These are phyloP conservation scores for Parietichytrium sp. DNA, from an alignment of 108 stramenopile genomes.

Conservation along the genomic window DNA sequence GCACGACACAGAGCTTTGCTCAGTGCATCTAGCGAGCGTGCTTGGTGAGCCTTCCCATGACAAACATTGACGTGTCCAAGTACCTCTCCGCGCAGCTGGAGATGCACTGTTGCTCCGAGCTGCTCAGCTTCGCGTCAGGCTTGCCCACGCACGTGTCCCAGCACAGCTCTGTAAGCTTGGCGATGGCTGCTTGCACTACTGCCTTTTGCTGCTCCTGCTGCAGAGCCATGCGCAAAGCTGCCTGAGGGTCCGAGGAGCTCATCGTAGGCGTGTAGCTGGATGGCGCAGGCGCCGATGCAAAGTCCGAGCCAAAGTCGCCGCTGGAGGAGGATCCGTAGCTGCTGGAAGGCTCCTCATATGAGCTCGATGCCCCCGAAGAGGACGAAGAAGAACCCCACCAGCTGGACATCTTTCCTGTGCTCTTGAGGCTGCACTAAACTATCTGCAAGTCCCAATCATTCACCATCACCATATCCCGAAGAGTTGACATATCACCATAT, in stretches of 20 bases:
- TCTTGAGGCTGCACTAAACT: no score
- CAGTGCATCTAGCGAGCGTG: no score
- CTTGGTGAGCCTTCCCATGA: slow-evolving; percentile 32
- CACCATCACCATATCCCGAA: no score
- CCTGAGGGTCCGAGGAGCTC: slow-evolving; percentile 9
- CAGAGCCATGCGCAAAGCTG: slow-evolving; percentile 12
- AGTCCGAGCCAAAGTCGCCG: background rate
- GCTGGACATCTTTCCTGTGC: slow-evolving; percentile 24
- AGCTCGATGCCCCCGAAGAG: slow-evolving; percentile 9
- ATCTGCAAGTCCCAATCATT: no score
- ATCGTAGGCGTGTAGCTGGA: background rate
- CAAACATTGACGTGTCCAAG: slow-evolving; percentile 13
- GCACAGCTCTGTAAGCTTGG: slow-evolving; percentile 39
- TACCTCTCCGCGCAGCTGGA: slow-evolving; percentile 36
- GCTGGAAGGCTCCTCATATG: background rate
- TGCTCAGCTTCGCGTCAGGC: slow-evolving; percentile 39
- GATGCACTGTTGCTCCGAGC: slow-evolving; percentile 23
- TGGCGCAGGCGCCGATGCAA: background rate
- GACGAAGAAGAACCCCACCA: background rate
- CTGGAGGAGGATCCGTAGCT: slow-evolving; percentile 4
- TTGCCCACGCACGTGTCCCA: slow-evolving; percentile 37
- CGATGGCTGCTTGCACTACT: slow-evolving; percentile 32
- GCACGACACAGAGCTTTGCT: no score
- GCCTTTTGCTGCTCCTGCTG: slow-evolving; percentile 38
- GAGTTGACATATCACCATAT: no score